phyloP scores from a whole-genome alignment of 2,329 filamentous ascomycete species.

The Neopestalotiopsis sp. region DNA sequence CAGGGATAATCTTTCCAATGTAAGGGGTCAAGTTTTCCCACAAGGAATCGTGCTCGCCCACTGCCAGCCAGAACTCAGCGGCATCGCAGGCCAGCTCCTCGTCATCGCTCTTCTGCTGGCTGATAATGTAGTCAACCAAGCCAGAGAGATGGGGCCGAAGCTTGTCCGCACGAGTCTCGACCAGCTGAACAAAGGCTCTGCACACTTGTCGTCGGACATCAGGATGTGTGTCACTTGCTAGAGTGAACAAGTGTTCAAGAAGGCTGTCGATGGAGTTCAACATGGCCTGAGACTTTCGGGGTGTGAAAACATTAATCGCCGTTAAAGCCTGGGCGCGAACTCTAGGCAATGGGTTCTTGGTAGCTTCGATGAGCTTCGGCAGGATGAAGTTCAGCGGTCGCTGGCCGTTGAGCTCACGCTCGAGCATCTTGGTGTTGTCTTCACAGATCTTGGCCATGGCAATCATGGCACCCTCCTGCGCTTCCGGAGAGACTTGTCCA shows the following conservation, averaged over 20 bases:
- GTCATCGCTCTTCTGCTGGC: slow-evolving; percentile 86
- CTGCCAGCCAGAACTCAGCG: slow-evolving; percentile 95
- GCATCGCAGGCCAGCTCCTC: slow-evolving; percentile 92
- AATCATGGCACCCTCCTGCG: slow-evolving; percentile 92
- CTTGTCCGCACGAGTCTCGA: slow-evolving; percentile 89
- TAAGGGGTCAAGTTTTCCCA: slow-evolving; percentile 79
- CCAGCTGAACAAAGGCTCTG: slow-evolving; percentile 88
- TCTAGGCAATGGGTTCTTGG: slow-evolving; percentile 74
- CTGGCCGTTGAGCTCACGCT: slow-evolving; percentile 87
- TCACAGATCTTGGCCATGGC: slow-evolving; percentile 96
- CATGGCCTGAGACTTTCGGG: slow-evolving; percentile 82
- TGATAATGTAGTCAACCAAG: slow-evolving; percentile 90
- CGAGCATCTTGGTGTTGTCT: slow-evolving; percentile 86
- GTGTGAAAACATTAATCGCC: slow-evolving; percentile 90
- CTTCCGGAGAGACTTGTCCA: slow-evolving; percentile 70
- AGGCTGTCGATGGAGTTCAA: slow-evolving; percentile 81
- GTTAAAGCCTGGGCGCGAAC: slow-evolving; percentile 81
- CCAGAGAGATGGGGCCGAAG: slow-evolving; percentile 86
- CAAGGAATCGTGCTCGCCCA: slow-evolving; percentile 84
- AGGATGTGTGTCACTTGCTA: slow-evolving; percentile 76
- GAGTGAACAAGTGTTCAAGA: slow-evolving; percentile 79
- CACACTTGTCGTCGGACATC: slow-evolving; percentile 94
- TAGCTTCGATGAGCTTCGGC: slow-evolving; percentile 88
- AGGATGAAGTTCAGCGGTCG: slow-evolving; percentile 87
- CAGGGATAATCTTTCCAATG: slow-evolving; percentile 84